Percentiles rank a stretch among this genome's conserved stretches.
These are phyloP conservation scores for Ophiostoma australiae DNA, from an alignment of 2,329 filamentous ascomycete genomes.

Conservation along the genomic window DNA sequence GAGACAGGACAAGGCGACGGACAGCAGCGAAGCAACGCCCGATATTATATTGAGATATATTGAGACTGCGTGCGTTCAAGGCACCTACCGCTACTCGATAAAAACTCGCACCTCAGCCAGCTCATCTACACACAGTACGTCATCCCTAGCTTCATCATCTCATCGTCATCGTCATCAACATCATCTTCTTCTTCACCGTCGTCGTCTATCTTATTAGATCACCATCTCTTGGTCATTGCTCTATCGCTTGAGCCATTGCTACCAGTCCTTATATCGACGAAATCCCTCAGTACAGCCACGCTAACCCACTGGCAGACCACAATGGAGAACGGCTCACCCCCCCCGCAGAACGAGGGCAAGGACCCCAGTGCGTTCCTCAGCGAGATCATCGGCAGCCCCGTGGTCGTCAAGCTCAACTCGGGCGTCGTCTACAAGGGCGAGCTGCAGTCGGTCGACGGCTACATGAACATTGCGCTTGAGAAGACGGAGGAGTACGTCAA, in stretches of 20 bases:
- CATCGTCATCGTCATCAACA: background rate
- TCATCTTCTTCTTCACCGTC: too few relatives aligned
- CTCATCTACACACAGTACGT: background rate
- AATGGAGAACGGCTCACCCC: slow-evolving; percentile 70
- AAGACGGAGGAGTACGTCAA: slow-evolving; percentile 91
- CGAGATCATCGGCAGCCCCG: slow-evolving; percentile 89
- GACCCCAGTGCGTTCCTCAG: slow-evolving; percentile 90
- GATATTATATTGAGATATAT: background rate
- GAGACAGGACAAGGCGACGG: background rate
- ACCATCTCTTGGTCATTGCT: too few relatives aligned
- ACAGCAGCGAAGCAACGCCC: background rate
- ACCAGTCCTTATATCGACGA: too few relatives aligned
- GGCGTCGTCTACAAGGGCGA: slow-evolving; percentile 97
- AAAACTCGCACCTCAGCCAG: background rate
- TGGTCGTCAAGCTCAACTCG: slow-evolving; percentile 98
- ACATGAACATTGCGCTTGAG: slow-evolving; percentile 99
- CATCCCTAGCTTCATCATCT: background rate
- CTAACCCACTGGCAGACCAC: background rate
- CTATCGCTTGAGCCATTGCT: too few relatives aligned
- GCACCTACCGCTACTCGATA: background rate
- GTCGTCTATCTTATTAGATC: too few relatives aligned
- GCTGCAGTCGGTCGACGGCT: slow-evolving; percentile 93
- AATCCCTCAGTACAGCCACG: background rate
- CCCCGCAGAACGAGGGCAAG: slow-evolving; percentile 63
- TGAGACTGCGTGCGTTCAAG: background rate